Evolutionary conservation across 176 grass and related monocot species (phyloP), one percentile per base, ranked within the genome.

Genomic region (Microstegium vimineum): DNA sequence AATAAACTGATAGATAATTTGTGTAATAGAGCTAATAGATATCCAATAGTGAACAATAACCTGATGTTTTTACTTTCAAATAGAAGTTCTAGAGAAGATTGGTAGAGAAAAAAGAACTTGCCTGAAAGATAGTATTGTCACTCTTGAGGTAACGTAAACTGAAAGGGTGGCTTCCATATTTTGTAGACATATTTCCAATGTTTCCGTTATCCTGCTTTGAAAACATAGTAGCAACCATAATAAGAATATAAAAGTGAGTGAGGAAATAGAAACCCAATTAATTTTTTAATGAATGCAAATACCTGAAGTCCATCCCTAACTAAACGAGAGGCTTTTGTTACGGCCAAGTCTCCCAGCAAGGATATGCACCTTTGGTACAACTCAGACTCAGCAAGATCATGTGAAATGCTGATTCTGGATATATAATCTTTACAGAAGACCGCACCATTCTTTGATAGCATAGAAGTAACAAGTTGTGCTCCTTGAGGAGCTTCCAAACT

Each of bases 371-470:
- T 96, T 52, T 82, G 28, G 77, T 96, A 93, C 69, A 96, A 64
- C 49, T 96, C 91, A 32, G 82, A 74, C 87, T 93, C 89, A 70
- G 88, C 87, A 70, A 99, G 91, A 82, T 94, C 83, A 75, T 26
- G 77, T 5, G 91, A 95, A 25, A 99, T 81, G 75, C 68, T 83
- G 33, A 91, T 88, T 82, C 83, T 95, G 2, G 89, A 77, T 25
- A 99, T 63, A 61, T 95, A 96, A 49, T 80, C 89, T 38, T 78
- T 92, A 89, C 66, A 82, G 77, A 96, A 90, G 40, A 85, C 78
- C 41, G 41, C 83, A 14, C 74, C 70, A 78, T 87, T 78, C 56
- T 38, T 86, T 87, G 79, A 76, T 15, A 51, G 60, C 41, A 83
- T 74, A 67, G 80, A 89, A 82, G 81, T 10, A 42, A 63, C 64